A percentile compares a stretch with the other conserved stretches of the same genome.
Conservation (phyloP, 1,139 yeast species). For the Sugiyamaella grinbergsii region DNA sequence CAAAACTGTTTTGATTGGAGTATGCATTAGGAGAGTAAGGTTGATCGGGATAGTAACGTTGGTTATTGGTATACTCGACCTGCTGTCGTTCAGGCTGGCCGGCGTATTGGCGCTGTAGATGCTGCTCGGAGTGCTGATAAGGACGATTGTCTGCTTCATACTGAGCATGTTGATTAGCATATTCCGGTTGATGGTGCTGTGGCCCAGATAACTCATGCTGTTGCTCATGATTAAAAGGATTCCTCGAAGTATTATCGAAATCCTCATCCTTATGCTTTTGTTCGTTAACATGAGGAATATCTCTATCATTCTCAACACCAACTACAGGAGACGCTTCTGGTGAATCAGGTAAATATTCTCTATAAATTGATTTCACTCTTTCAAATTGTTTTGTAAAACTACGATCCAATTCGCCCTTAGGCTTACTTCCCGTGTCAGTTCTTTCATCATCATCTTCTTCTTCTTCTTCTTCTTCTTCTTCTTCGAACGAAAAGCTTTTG, state of each 20-base stretch:
- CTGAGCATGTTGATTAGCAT: slow-evolving; percentile 6
- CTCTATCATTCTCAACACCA: slow-evolving; percentile 8
- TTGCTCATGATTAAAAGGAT: neutral
- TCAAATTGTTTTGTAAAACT: slow-evolving; percentile 37
- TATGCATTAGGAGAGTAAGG: slow-evolving; percentile 14
- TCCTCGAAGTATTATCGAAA: neutral
- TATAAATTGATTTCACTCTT: slow-evolving; percentile 39
- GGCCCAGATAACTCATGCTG: neutral
- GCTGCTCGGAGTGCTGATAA: neutral
- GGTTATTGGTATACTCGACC: neutral
- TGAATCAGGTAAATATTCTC: slow-evolving; percentile 37
- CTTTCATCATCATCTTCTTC: too few species aligned
- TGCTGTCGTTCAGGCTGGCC: neutral
- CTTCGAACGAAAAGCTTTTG: slow-evolving; percentile 22
- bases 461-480: slow-evolving; percentile 2
- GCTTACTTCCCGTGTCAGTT: neutral
- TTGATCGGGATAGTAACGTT: neutral
- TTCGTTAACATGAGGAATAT: slow-evolving; percentile 2
- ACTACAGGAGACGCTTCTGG: slow-evolving; percentile 19
- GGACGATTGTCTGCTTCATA: neutral
- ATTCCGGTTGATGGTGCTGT: neutral
- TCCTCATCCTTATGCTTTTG: neutral
- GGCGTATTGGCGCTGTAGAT: neutral
- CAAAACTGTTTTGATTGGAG: slow-evolving; percentile 5
- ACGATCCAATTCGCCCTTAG: slow-evolving; percentile 24